Evolutionary conservation across 331 rosid genomes (phyloP).

Genomic region (Pyrus hybrid): DNA sequence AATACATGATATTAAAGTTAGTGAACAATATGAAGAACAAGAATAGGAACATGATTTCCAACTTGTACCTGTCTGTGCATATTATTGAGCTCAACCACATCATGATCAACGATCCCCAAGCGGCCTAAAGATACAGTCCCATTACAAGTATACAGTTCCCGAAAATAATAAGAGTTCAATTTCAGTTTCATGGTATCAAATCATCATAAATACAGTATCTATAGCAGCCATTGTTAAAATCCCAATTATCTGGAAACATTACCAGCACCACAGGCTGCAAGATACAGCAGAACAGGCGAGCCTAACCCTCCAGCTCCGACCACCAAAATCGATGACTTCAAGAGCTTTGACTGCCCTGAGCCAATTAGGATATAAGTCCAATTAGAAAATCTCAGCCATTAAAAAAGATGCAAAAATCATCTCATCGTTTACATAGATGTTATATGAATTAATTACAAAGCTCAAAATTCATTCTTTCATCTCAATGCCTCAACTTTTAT

Average conservation of each 20-base stretch:
- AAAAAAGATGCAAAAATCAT: background rate
- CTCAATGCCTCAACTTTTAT: too few species aligned
- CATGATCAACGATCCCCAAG: constrained; percentile 83
- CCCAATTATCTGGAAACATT: constrained; percentile 3
- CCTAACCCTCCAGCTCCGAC: constrained; percentile 98
- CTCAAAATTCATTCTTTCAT: too few species aligned
- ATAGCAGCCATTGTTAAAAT: background rate
- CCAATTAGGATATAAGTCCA: background rate
- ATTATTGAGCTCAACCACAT: constrained; percentile 83
- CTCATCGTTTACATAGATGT: too few species aligned
- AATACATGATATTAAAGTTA: background rate
- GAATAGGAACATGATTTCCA: background rate
- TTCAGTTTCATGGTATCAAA: background rate
- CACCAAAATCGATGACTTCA: constrained; percentile 74
- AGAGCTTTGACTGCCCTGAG: constrained; percentile 67
- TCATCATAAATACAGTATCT: background rate
- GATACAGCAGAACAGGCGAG: constrained; percentile 81
- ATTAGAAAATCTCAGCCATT: background rate
- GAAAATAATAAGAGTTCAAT: background rate
- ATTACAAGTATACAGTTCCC: background rate
- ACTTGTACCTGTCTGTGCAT: constrained; percentile 88
- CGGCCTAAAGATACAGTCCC: constrained; percentile 40
- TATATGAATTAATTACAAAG: too few species aligned
- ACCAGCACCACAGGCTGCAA: constrained; percentile 92
- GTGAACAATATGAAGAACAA: background rate